These are phyloP conservation scores for Chaetomium olivaceum DNA, from an alignment of 2,329 filamentous ascomycete genomes.

Conservation along the genomic window DNA sequence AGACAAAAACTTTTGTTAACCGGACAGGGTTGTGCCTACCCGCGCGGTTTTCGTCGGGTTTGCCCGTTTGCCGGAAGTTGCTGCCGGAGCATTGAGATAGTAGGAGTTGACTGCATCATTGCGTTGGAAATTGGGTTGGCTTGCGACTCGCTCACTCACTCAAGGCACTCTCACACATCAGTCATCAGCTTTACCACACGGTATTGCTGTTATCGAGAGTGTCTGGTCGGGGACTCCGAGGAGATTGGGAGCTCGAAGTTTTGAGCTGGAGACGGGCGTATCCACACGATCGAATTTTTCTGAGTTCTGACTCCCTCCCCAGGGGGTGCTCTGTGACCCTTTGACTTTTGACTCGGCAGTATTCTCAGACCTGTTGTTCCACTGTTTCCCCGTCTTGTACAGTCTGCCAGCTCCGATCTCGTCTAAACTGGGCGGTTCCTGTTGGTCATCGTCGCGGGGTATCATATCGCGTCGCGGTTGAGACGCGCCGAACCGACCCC, in stretches of 20 bases:
- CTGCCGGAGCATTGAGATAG: not conserved
- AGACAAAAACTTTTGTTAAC: not conserved
- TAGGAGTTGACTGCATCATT: not conserved
- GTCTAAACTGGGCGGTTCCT: not conserved
- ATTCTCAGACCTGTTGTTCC: constrained; percentile 5
- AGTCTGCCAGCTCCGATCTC: not conserved
- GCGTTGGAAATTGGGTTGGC: not conserved
- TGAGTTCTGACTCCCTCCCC: not conserved
- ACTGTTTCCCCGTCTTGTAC: constrained; percentile 9
- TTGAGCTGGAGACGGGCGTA: not conserved
- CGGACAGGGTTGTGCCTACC: constrained; percentile 11
- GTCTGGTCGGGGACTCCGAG: not conserved
- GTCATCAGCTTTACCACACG: not conserved
- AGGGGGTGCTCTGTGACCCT: not conserved
- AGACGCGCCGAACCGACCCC: not conserved
- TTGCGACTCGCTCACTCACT: not conserved
- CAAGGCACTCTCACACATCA: constrained; percentile 3
- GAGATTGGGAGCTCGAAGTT: not conserved
- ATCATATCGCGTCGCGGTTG: constrained; percentile 4
- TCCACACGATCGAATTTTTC: constrained; percentile 16
- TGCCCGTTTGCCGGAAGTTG: not conserved
- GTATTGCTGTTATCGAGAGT: not conserved
- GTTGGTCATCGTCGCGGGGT: not conserved
- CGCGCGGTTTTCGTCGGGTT: not conserved
- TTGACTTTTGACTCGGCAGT: not conserved